Conservation (phyloP, 2,329 filamentous ascomycete genomes). For the Incumbomyces lentus region DNA sequence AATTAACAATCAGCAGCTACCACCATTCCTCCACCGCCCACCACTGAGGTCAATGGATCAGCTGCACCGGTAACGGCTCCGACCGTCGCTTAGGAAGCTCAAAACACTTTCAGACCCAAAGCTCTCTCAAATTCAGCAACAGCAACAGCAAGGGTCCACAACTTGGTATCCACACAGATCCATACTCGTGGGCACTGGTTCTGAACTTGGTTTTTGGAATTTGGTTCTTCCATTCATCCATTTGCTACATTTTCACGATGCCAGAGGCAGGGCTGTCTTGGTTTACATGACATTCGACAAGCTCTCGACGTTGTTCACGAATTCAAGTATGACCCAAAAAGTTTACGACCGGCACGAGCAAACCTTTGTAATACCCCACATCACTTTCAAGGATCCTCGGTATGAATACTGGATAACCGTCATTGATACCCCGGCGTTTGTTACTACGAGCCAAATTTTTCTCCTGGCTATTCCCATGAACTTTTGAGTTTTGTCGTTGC, state of each 20-base stretch:
- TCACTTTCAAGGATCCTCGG: conserved; percentile 5
- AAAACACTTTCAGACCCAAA: not conserved
- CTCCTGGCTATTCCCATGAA: not conserved
- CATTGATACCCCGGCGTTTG: conserved; percentile 6
- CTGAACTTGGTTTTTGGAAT: too few species aligned
- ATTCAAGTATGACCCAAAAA: conserved; percentile 5
- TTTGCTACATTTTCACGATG: conserved; percentile 1
- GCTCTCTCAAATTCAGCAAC: not conserved
- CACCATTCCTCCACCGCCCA: conserved; percentile 13
- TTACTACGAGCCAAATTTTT: not conserved
- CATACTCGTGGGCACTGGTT: too few species aligned
- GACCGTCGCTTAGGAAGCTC: conserved; percentile 12
- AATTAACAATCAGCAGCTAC: not conserved
- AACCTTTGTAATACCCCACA: conserved; percentile 1
- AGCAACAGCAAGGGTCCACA: too few species aligned
- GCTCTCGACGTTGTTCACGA: conserved; percentile 7
- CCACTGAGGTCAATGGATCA: conserved; percentile 12
- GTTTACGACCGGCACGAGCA: conserved; percentile 7
- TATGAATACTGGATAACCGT: not conserved
- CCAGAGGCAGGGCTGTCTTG: conserved; percentile 3
- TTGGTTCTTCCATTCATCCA: not conserved
- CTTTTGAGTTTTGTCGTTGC: conserved; percentile 1
- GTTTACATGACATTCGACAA: conserved; percentile 3
- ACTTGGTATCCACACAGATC: too few species aligned
- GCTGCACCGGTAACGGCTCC: conserved; percentile 12